phyloP scores from a whole-genome alignment of 139 green algal genomes.

The Cymbomonas tetramitiformis region DNA sequence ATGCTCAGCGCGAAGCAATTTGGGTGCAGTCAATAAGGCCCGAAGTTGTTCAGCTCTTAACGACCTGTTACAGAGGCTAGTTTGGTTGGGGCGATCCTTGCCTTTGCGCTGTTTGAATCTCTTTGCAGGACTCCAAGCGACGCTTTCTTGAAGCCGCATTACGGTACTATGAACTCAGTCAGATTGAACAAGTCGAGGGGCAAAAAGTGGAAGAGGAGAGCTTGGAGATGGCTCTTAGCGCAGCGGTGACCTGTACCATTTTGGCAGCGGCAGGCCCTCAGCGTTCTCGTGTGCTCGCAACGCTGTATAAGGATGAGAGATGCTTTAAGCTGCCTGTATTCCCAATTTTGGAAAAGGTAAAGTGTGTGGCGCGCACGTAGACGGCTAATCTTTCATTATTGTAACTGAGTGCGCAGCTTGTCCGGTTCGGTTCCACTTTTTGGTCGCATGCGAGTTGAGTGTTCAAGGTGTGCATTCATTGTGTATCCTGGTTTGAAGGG shows the following conservation, averaged over 20 bases:
- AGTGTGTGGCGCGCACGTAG: too few species aligned
- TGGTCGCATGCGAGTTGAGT: too few species aligned
- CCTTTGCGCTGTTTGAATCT: too few species aligned
- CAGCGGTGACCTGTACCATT: conserved; percentile 75
- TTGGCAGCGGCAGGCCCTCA: conserved; percentile 77
- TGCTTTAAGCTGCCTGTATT: conserved; percentile 49
- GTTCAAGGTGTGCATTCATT: too few species aligned
- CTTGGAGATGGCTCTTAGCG: conserved; percentile 39
- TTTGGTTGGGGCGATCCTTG: too few species aligned
- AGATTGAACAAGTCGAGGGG: conserved; percentile 17
- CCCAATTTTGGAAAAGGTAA: conserved; percentile 81
- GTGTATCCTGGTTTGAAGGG: too few species aligned
- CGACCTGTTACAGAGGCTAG: too few species aligned
- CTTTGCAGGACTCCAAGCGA: conserved; percentile 87
- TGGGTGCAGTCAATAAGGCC: too few species aligned
- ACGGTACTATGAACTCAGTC: conserved; percentile 71
- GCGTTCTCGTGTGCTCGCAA: conserved; percentile 37
- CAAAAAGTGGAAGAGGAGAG: conserved; percentile 45
- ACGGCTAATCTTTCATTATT: too few species aligned
- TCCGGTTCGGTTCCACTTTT: too few species aligned
- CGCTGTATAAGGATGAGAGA: conserved; percentile 67
- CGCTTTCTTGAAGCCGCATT: conserved; percentile 77
- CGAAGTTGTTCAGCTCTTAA: too few species aligned
- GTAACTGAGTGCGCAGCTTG: neutral
- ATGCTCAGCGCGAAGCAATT: too few species aligned